These are phyloP conservation scores for Wickerhamomyces bisporus DNA, from an alignment of 805 yeast genomes.

Conservation along the genomic window DNA sequence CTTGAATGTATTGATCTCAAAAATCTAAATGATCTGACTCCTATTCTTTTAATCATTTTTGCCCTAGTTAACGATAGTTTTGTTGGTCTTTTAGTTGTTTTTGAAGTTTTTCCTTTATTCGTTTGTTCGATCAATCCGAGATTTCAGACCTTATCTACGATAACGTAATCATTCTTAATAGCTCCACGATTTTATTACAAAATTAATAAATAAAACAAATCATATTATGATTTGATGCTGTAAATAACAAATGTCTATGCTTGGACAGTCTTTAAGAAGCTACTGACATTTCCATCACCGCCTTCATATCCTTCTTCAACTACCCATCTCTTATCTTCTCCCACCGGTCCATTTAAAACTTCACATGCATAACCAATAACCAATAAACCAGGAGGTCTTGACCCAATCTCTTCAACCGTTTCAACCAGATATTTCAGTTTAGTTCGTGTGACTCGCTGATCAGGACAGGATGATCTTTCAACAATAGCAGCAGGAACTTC, in stretches of 20 bases:
- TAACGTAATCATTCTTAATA: no score
- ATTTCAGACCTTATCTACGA: no score
- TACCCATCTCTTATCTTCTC: conserved; percentile 20
- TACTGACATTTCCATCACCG: conserved; percentile 5
- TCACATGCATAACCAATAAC: conserved; percentile 78
- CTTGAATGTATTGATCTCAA: conserved; percentile 6
- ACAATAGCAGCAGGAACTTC: conserved; percentile 77
- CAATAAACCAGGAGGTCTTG: conserved; percentile 89
- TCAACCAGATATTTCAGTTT: conserved; percentile 58
- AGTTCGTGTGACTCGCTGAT: conserved; percentile 81
- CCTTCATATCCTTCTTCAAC: conserved; percentile 33
- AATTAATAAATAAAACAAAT: no score
- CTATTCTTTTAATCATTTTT: neutral
- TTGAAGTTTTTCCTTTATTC: no score
- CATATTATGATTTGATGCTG: no score
- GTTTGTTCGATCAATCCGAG: no score
- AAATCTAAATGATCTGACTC: neutral
- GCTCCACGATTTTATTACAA: no score
- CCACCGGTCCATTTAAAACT: conserved; percentile 28
- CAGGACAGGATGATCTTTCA: conserved; percentile 91
- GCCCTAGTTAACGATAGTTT: neutral
- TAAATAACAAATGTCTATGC: no score
- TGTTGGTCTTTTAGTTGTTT: no score
- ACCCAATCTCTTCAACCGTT: conserved; percentile 72
- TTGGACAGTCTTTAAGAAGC: conserved; percentile 2